Percentiles rank a stretch among this genome's conserved stretches.
phyloP scores from a whole-genome alignment of 129 eudicot genomes.

The Ambrosia trifida region DNA sequence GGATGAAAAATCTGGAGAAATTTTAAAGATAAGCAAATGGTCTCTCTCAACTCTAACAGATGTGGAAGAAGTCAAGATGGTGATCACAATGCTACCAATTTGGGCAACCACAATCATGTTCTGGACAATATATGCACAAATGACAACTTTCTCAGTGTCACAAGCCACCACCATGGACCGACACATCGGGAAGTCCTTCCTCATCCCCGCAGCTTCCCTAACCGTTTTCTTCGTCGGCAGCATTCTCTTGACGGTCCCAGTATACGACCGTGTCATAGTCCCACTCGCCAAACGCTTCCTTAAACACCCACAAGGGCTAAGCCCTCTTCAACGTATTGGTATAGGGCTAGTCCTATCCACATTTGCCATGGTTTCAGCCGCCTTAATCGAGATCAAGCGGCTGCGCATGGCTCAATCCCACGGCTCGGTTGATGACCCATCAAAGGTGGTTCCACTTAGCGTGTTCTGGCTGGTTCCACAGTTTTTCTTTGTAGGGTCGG shows the following conservation, averaged over 20 bases:
- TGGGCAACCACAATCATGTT: constrained; percentile 77
- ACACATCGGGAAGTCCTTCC: constrained; percentile 57
- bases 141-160: constrained; percentile 73
- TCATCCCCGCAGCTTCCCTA: constrained; percentile 69
- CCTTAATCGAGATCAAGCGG: constrained; percentile 54
- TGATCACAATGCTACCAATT: constrained; percentile 61
- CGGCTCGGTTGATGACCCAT: constrained; percentile 36
- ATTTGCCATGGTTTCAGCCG: constrained; percentile 64
- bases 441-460: constrained; percentile 39
- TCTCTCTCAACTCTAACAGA: constrained; percentile 57
- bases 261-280: constrained; percentile 53
- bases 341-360: constrained; percentile 53
- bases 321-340: constrained; percentile 59
- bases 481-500: constrained; percentile 19
- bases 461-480: constrained; percentile 66
- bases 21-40: constrained; percentile 46
- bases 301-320: constrained; percentile 65
- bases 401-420: constrained; percentile 35
- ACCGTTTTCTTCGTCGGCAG: constrained; percentile 63
- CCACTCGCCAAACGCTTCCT: constrained; percentile 42
- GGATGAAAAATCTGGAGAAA: constrained; percentile 12
- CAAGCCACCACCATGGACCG: constrained; percentile 73
- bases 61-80: constrained; percentile 74
- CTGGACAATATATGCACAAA: constrained; percentile 77
- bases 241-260: constrained; percentile 61